Base-by-base conservation (phyloP, 306 rosid species). In the Trichosanthes cucumerina region DNA sequence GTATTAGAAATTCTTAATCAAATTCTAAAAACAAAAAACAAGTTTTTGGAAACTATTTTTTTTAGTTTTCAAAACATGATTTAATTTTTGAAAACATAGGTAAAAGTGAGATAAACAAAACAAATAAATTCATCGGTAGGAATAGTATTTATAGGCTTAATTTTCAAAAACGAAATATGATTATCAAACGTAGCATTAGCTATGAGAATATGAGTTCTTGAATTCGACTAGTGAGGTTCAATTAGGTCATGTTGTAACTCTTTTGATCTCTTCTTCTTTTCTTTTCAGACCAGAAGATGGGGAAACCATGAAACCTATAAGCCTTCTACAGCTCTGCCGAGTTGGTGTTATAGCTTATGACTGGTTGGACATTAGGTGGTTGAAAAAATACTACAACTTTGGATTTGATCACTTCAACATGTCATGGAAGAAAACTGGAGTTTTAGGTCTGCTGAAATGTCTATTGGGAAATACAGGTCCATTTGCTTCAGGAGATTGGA, bases 401-500 rank as follows among this genome's bases (percentile, higher is more conserved):
- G 99, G 99, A 57, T 95, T 95, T 60, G 98, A 95, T 90, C 97
- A 92, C 86, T 95, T 76, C 39, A 86, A 91, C 88, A 78, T 91
- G 87, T 82, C 99, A 2, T 87, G 99, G 99, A 92, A 75, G 84
- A 92, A 87, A 81, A 79, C 82, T 33, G 99, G 99, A 0, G 11
- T 95, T 49, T 78, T 90, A 88, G 99, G 97, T 76, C 90, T 95
- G 65, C 78, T 88, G 43, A 91, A 91, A 58, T 90, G 90, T 79
- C 86, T 90, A 24, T 75, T 91, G 80, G 99, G 99, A n/a, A 82
- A 88, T 82, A 59, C 91, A 6, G 97, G 99, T 62, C 98, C 99
- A 7, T 95, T 92, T 79, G 89, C 99, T 73, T 89, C 97, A 7
- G 93, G 91, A 1, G 99, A 95, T 85, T 95, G 99, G 99, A 88